phyloP scores from a whole-genome alignment of 768 basidiomycete species.

The Podaxis sp. region DNA sequence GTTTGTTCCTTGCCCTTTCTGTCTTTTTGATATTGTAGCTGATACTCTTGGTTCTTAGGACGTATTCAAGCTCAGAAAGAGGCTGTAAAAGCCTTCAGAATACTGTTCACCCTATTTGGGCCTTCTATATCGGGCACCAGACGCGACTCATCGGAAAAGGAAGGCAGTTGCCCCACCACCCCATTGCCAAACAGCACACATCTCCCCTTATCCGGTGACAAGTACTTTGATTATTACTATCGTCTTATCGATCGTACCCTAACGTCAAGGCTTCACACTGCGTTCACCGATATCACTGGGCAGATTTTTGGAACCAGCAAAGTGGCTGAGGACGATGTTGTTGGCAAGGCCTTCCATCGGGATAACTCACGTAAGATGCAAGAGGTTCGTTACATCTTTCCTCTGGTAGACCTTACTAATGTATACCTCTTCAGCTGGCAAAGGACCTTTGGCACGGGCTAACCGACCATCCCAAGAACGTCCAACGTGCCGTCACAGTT shows the following conservation, averaged over 20 bases:
- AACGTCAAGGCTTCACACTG: background rate
- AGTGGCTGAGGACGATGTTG: background rate
- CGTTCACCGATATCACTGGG: slow-evolving; percentile 7
- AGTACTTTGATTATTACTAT: background rate
- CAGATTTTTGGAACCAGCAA: slow-evolving; percentile 5
- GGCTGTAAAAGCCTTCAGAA: background rate
- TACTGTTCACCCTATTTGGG: background rate
- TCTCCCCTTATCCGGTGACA: background rate
- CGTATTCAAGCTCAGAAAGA: slow-evolving; percentile 3
- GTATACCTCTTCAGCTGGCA: background rate
- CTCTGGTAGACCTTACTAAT: too few species aligned
- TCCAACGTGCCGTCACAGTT: background rate
- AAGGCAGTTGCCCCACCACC: background rate
- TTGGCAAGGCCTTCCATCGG: slow-evolving; percentile 1
- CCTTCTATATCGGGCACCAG: background rate
- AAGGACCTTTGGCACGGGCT: background rate
- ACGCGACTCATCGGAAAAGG: background rate
- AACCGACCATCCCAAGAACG: background rate
- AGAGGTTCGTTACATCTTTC: background rate
- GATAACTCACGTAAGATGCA: background rate
- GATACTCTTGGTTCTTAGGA: background rate
- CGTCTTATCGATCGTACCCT: background rate
- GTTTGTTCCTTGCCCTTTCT: background rate
- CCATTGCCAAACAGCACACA: background rate
- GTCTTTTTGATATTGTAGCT: background rate